phyloP scores from a whole-genome alignment of 2,329 filamentous ascomycete species.

The Beauveria brongniartii region DNA sequence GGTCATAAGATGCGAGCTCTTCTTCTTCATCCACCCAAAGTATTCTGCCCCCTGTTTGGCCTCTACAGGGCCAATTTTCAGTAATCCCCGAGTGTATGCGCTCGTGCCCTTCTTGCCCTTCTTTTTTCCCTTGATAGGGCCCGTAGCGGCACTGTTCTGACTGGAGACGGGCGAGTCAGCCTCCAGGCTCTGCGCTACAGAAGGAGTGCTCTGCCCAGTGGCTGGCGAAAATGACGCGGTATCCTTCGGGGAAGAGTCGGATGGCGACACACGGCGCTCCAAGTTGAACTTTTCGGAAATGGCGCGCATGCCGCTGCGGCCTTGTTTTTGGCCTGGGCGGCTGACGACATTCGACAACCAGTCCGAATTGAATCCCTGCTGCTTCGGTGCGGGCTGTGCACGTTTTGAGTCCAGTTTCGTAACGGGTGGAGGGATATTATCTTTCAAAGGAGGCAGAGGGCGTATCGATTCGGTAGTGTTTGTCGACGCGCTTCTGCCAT shows the following conservation, averaged over 20 bases:
- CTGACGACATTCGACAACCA: conserved; percentile 46
- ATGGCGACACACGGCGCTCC: conserved; percentile 31
- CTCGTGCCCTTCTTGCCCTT: conserved; percentile 93
- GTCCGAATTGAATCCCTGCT: conserved; percentile 41
- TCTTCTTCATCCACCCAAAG: conserved; percentile 99
- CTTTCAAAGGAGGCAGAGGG: conserved; percentile 44
- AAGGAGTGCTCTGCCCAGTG: conserved; percentile 67
- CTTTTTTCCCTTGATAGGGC: conserved; percentile 45
- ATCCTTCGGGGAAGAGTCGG: conserved; percentile 41
- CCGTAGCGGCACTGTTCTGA: conserved; percentile 42
- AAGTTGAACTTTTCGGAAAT: conserved; percentile 69
- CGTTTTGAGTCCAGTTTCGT: conserved; percentile 45
- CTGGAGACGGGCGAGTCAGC: conserved; percentile 61
- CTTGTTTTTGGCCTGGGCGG: conserved; percentile 41
- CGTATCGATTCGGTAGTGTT: conserved; percentile 47
- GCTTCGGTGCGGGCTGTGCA: conserved; percentile 30
- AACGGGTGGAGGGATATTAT: conserved; percentile 46
- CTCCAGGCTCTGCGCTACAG: conserved; percentile 63
- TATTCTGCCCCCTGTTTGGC: conserved; percentile 85
- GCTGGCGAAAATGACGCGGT: conserved; percentile 56
- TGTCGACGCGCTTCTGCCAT: conserved; percentile 55
- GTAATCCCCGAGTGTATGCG: conserved; percentile 79
- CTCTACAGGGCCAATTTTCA: conserved; percentile 72
- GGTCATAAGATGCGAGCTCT: conserved; percentile 89
- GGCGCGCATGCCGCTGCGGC: conserved; percentile 65